A percentile compares a stretch with the other conserved stretches of the same genome.
Evolutionary conservation across 768 basidiomycete species (phyloP).

Genomic region (Clitopilus hobsonii): DNA sequence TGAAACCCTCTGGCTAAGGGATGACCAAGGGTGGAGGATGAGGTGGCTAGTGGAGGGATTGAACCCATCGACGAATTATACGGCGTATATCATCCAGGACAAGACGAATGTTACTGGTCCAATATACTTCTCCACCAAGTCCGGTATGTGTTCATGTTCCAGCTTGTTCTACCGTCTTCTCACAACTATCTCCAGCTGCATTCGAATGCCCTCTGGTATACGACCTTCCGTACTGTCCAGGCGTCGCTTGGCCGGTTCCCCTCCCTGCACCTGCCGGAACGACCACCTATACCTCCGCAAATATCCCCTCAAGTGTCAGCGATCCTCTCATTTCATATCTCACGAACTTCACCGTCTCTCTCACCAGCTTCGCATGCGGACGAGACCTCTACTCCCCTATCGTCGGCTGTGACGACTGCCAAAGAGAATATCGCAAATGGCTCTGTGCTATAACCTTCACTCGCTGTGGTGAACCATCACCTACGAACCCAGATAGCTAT

Average conservation of each 20-base stretch:
- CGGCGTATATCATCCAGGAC: constrained; percentile 60
- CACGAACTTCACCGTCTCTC: constrained; percentile 68
- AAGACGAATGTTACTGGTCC: constrained; percentile 59
- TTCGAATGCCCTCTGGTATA: constrained; percentile 70
- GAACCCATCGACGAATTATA: constrained; percentile 69
- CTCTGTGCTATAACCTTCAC: constrained; percentile 71
- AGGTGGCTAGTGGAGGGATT: constrained; percentile 67
- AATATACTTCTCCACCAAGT: constrained; percentile 72
- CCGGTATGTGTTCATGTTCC: constrained; percentile 35
- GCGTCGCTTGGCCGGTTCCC: constrained; percentile 65
- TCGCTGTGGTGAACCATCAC: constrained; percentile 60
- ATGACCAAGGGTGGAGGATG: constrained; percentile 54
- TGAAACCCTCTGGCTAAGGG: constrained; percentile 53
- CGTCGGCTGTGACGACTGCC: constrained; percentile 73
- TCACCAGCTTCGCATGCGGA: constrained; percentile 74
- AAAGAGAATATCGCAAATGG: constrained; percentile 70
- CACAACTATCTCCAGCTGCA: constrained; percentile 33
- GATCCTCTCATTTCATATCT: constrained; percentile 52
- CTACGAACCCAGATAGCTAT: constrained; percentile 26
- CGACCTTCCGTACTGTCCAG: constrained; percentile 72
- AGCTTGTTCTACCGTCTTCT: background rate
- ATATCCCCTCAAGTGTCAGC: constrained; percentile 45
- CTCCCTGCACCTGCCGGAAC: constrained; percentile 42
- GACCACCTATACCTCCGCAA: constrained; percentile 42
- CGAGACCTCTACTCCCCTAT: constrained; percentile 77